Base-by-base conservation (phyloP, 2,329 filamentous ascomycete species). In the Coleophoma cylindrospora region DNA sequence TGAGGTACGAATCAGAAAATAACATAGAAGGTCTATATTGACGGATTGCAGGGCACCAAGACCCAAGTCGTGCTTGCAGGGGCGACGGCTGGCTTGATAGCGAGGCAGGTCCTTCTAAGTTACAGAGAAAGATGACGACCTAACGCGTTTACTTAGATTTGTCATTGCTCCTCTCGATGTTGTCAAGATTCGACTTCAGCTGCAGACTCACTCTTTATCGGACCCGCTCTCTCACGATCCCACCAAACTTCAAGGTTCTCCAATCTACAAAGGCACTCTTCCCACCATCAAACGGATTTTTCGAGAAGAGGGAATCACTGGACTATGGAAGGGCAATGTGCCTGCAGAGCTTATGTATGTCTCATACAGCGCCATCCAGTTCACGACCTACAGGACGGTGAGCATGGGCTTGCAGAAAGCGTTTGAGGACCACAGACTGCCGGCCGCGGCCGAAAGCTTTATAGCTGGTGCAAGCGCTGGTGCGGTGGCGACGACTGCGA, bases 321-420 rank as follows among this genome's bases (percentile, higher is more conserved):
- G 83, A 32, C 79, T 99, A 57, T 99, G 94, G 94, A 97, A 97
- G 75, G 94, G 94, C 66, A 99, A 99, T 66, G 83, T 99, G 52
- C 91, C 94, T 37, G 94, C 94, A 47, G 94, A 97, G 76, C 72
- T 94, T 55, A 84, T 99, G 72, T 99, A 99, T 72, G 78, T 99
- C 57, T 86, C 84, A 68, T 99, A 97, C 71, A 86, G 89, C 55
- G 87, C 87, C 55, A 75, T 89, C 34, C 94, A 99, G 70, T 99
- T 99, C 75, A 86, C 88, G 32, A 77, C 88, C 27, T 99, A 99
- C 73, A 86, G 90, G 50, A 83, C 82, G 47, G 78, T 82, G 21
- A 88, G 87, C 2, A 71, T 89, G 56, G 71, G 83, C 21, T 77
- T 96, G 10, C 33, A 71, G 70, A 53, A 56, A 49, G 37, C 61